Base-by-base conservation (phyloP, 2,329 filamentous ascomycete genomes). In the Thyridium curvatum region DNA sequence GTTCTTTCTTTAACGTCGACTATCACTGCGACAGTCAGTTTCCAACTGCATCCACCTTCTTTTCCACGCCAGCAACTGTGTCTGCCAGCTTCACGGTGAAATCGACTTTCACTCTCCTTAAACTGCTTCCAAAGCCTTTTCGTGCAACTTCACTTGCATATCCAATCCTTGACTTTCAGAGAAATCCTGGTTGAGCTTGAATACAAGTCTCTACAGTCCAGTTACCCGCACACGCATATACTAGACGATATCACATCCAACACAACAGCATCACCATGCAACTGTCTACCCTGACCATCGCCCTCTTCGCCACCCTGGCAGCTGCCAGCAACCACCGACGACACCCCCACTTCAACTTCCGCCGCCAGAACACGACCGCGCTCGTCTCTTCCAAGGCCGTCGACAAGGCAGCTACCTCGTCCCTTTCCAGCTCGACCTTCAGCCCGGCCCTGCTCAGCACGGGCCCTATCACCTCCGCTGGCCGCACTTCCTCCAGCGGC, bases 201-300 rank as follows among this genome's bases (percentile, higher is more conserved):
- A 30, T 15, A 35, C n/a, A 35, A 32, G 18, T 31, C 21, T 26
- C 21, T 26, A n/a, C n/a, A n/a, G n/a, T n/a, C n/a, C n/a, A n/a
- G n/a, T n/a, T n/a, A n/a, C n/a, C n/a, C n/a, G n/a, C n/a, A n/a
- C n/a, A n/a, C n/a, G n/a, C n/a, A n/a, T n/a, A n/a, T n/a, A n/a
- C n/a, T n/a, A n/a, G n/a, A n/a, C n/a, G 26, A 37, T 7, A 31
- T 29, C 14, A 10, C 21, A 28, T 32, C 18, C 5, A 33, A 39
- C 10, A 35, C 40, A 47, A 38, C 31, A 42, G 40, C 40, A 38
- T 50, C 61, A 71, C 62, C 41, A 75, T 75, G 71, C 71, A 72
- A 64, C 56, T 68, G 46, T 53, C 58, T 45, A 46, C 62, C 40
- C 55, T 69, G 37, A 46, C 55, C 48, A 48, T 71, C 47, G 66